Conservation (phyloP, 768 basidiomycete species). For the Wakefieldia striispora region DNA sequence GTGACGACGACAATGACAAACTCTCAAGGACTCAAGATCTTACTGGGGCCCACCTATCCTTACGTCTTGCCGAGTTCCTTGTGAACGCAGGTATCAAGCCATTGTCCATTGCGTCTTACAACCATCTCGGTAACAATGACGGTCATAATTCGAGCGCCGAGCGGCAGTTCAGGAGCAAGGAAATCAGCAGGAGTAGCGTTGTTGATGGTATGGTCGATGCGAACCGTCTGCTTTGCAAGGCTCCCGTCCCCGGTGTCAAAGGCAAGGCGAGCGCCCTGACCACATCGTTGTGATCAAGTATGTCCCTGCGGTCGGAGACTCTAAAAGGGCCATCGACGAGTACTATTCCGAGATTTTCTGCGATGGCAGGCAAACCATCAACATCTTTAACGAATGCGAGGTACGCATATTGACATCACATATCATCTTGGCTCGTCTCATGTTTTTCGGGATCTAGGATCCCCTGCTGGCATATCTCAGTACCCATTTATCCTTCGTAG, state of each 20-base stretch:
- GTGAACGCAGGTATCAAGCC: conserved; percentile 99
- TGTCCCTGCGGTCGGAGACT: conserved; percentile 94
- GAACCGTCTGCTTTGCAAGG: conserved; percentile 88
- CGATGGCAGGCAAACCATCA: conserved; percentile 90
- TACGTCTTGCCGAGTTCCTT: conserved; percentile 97
- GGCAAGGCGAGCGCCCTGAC: conserved; percentile 94
- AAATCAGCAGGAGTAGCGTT: conserved; percentile 95
- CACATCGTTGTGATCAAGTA: conserved; percentile 98
- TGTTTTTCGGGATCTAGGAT: conserved; percentile 48
- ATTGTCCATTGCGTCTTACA: conserved; percentile 94
- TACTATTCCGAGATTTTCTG: conserved; percentile 99
- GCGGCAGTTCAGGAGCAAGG: conserved; percentile 96
- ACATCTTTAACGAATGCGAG: conserved; percentile 98
- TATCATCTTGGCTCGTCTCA: not conserved
- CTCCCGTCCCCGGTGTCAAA: conserved; percentile 54
- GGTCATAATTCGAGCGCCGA: conserved; percentile 89
- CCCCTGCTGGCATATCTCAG: conserved; percentile 95
- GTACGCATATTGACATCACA: conserved; percentile 35
- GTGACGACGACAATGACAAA: too few species aligned
- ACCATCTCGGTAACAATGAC: conserved; percentile 98
- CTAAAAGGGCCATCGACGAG: conserved; percentile 99
- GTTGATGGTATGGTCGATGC: conserved; percentile 98
- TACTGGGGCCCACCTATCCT: too few species aligned
- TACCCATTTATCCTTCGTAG: too few species aligned
- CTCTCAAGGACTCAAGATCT: too few species aligned